A percentile compares a stretch with the other conserved stretches of the same genome.
phyloP scores from a whole-genome alignment of 148 eudicot genomes.

The Chenopodium quinoa region DNA sequence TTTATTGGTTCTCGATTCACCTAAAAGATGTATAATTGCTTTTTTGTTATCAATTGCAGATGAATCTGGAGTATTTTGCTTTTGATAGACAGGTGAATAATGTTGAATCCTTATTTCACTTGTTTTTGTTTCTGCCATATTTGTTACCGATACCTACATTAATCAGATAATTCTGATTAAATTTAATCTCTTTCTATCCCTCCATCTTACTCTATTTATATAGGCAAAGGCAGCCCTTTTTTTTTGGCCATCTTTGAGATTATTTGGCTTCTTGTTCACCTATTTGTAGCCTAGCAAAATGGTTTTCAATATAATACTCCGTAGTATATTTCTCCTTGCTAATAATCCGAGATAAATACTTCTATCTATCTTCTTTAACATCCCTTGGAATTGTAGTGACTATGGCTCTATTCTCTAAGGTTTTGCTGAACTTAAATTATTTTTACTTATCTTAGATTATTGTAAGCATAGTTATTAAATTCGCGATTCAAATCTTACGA shows the following conservation, averaged over 20 bases:
- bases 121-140: neutral
- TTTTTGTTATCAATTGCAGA: constrained; percentile 53
- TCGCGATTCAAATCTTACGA: too few species aligned
- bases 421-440: too few species aligned
- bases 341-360: too few species aligned
- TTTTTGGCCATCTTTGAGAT: neutral
- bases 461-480: too few species aligned
- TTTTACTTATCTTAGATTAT: too few species aligned
- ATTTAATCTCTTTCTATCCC: neutral
- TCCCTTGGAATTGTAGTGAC: neutral
- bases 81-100: constrained; percentile 82
- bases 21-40: constrained; percentile 11
- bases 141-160: neutral
- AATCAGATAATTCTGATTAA: too few species aligned
- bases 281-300: neutral
- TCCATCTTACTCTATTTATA: neutral
- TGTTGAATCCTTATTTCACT: neutral
- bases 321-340: too few species aligned
- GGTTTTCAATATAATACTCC: neutral
- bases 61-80: constrained; percentile 96
- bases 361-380: neutral
- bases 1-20: constrained; percentile 7
- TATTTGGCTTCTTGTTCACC: neutral
- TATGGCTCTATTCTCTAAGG: too few species aligned
- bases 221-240: neutral